A percentile compares a stretch with the other conserved stretches of the same genome.
Evolutionary conservation across 1,284 basidiomycete genomes (phyloP).

Genomic region (Heterobasidion occidentale): DNA sequence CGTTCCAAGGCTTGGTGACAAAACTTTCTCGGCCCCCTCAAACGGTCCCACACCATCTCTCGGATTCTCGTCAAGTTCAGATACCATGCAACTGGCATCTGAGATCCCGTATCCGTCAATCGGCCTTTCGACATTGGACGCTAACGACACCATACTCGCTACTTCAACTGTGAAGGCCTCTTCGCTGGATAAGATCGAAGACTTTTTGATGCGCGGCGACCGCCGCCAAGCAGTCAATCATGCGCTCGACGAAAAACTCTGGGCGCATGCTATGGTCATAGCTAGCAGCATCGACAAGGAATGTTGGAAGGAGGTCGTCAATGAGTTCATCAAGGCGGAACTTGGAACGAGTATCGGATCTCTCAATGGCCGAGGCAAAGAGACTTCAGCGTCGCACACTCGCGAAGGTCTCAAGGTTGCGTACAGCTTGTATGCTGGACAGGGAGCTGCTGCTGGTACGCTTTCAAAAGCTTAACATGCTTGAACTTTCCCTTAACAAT

Average conservation of each 20-base stretch:
- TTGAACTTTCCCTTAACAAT: conserved; percentile 1
- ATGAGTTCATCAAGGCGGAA: conserved; percentile 81
- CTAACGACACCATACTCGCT: conserved; percentile 18
- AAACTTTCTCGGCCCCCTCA: conserved; percentile 14
- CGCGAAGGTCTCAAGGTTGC: conserved; percentile 73
- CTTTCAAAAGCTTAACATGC: conserved; percentile 2
- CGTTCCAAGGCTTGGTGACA: conserved; percentile 42
- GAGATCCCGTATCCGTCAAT: conserved; percentile 13
- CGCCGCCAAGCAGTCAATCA: conserved; percentile 83
- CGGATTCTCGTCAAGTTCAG: conserved; percentile 2
- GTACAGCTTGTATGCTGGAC: conserved; percentile 84
- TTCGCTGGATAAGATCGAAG: conserved; percentile 71
- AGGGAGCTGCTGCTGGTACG: conserved; percentile 69
- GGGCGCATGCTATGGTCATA: conserved; percentile 96
- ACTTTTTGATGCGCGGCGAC: conserved; percentile 76
- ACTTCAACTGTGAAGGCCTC: conserved; percentile 28
- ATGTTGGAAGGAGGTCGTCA: conserved; percentile 87
- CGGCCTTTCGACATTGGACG: conserved; percentile 13
- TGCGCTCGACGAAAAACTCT: conserved; percentile 83
- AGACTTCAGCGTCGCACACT: conserved; percentile 30
- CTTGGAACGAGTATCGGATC: conserved; percentile 39
- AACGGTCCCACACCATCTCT: conserved; percentile 13
- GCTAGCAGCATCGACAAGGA: conserved; percentile 91
- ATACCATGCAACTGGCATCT: conserved; percentile 13
- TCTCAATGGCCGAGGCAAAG: conserved; percentile 11